Base-by-base conservation (phyloP, 1,284 basidiomycete genomes). In the Cystobasidium pallidum region DNA sequence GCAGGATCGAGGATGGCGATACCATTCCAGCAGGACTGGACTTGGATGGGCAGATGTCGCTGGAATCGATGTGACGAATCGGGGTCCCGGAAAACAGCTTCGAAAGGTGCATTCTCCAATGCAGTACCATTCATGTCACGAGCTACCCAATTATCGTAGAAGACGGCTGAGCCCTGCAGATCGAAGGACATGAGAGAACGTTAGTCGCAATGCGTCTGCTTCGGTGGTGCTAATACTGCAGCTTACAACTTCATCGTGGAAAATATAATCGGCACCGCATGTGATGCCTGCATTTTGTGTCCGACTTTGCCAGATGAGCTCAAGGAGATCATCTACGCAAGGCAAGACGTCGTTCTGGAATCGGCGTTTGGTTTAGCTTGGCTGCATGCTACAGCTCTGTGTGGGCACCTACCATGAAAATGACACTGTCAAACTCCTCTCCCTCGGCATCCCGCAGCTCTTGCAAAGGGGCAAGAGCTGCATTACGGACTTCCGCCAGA, bases 61-160 rank as follows among this genome's bases (percentile, higher is more conserved):
- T 92, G 90, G 86, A 93, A 97, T 43, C 91, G 87, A 70, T 87
- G 84, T 30, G 87, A 86, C 0, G 89, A 91, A 39, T 86, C 82
- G 19, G 85, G 80, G 79, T 96, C 88, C 79, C 91, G 91, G 85
- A 97, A 95, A 75, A 97, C 89, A 74, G 85, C 83, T 81, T 96
- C 94, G 77, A 97, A 97, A 0, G 94, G 94, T 0, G 92, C 93
- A 80, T 97, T 97, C 81, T 96, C 94, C 68, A 97, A 85, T 0
- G 94, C 94, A 0, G 94, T 96, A 41, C 94, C 94, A 82, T 97
- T 97, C 83, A 96, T 91, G 81, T 97, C 94, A 58, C 94, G 87
- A 0, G 94, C 93, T 41, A 97, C 94, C 94, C 94, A 96, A 81
- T 95, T 96, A 80, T 96, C 94, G 83, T 96, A 95, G 82, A 96